Percentiles rank a stretch among this genome's conserved stretches.
Evolutionary conservation across 352 stramenopile species (phyloP).

Genomic region (Pilasporangium apinafurcum): DNA sequence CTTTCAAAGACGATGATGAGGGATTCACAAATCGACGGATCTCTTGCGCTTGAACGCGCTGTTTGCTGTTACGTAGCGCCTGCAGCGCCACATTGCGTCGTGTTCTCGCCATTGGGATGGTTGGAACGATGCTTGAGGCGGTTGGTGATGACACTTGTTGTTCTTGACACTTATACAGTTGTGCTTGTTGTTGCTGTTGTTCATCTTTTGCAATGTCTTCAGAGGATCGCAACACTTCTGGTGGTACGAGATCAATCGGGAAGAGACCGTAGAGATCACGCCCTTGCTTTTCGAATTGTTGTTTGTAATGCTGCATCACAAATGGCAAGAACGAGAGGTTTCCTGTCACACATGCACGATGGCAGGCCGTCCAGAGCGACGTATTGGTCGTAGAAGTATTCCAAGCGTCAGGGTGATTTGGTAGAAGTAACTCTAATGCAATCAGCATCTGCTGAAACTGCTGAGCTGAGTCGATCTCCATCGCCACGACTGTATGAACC

Average conservation of each 20-base stretch:
- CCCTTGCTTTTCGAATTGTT: constrained; percentile 20
- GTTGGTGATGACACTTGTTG: too few relatives aligned
- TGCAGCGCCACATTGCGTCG: constrained; percentile 25
- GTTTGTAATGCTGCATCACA: constrained; percentile 24
- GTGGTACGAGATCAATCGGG: constrained; percentile 47
- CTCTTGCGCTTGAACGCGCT: constrained; percentile 12
- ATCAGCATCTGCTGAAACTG: constrained; percentile 62
- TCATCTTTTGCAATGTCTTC: constrained; percentile 15
- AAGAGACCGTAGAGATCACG: constrained; percentile 47
- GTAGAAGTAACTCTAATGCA: constrained; percentile 48
- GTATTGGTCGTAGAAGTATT: constrained; percentile 19
- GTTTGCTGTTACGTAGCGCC: constrained; percentile 25
- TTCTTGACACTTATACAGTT: too few relatives aligned
- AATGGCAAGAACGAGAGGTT: constrained; percentile 58
- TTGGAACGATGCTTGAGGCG: not conserved
- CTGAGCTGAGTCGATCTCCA: constrained; percentile 45
- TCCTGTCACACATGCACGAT: constrained; percentile 49
- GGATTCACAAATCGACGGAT: constrained; percentile 8
- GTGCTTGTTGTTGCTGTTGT: too few relatives aligned
- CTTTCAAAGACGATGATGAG: too few relatives aligned
- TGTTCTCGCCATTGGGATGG: constrained; percentile 10
- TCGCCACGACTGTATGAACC: constrained; percentile 45
- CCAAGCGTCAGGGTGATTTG: constrained; percentile 20
- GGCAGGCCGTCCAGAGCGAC: constrained; percentile 35
- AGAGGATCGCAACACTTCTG: constrained; percentile 25